Conservation (phyloP, 2,329 filamentous ascomycete species). For the Pyrenochaeta sp. region DNA sequence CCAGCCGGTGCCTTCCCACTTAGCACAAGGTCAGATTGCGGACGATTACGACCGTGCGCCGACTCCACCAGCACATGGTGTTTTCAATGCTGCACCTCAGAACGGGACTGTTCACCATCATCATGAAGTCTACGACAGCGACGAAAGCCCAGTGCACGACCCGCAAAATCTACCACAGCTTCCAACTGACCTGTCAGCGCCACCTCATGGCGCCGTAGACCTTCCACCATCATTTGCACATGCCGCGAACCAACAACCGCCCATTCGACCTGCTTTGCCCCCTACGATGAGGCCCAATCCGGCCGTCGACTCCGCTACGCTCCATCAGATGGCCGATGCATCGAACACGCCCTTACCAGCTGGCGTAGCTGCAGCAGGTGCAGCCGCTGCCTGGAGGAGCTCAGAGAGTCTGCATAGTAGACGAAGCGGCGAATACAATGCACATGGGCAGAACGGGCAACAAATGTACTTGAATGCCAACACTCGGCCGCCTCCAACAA, state of each 20-base stretch:
- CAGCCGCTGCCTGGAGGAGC: slow-evolving; percentile 52
- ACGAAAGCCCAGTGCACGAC: slow-evolving; percentile 40
- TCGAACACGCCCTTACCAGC: slow-evolving; percentile 59
- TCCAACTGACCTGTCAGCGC: slow-evolving; percentile 46
- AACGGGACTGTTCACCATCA: slow-evolving; percentile 32
- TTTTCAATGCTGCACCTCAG: slow-evolving; percentile 19
- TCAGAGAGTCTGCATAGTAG: slow-evolving; percentile 42
- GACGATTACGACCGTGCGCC: slow-evolving; percentile 49
- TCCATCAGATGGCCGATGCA: slow-evolving; percentile 80
- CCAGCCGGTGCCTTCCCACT: slow-evolving; percentile 50
- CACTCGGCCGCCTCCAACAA: slow-evolving; percentile 64
- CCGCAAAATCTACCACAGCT: slow-evolving; percentile 41
- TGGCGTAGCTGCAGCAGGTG: slow-evolving; percentile 49
- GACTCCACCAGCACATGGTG: slow-evolving; percentile 52
- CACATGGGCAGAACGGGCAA: slow-evolving; percentile 28
- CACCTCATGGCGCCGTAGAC: slow-evolving; percentile 76
- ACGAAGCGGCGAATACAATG: slow-evolving; percentile 43
- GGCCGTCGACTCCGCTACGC: slow-evolving; percentile 81
- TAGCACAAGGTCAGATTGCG: slow-evolving; percentile 47
- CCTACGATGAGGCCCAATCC: slow-evolving; percentile 81
- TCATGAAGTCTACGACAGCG: slow-evolving; percentile 41
- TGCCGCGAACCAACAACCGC: slow-evolving; percentile 73
- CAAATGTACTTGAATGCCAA: slow-evolving; percentile 52
- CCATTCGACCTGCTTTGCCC: slow-evolving; percentile 74
- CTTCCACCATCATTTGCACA: slow-evolving; percentile 83